These are phyloP conservation scores for Hyaloscypha variabilis DNA, from an alignment of 495 filamentous ascomycete genomes.

Conservation along the genomic window DNA sequence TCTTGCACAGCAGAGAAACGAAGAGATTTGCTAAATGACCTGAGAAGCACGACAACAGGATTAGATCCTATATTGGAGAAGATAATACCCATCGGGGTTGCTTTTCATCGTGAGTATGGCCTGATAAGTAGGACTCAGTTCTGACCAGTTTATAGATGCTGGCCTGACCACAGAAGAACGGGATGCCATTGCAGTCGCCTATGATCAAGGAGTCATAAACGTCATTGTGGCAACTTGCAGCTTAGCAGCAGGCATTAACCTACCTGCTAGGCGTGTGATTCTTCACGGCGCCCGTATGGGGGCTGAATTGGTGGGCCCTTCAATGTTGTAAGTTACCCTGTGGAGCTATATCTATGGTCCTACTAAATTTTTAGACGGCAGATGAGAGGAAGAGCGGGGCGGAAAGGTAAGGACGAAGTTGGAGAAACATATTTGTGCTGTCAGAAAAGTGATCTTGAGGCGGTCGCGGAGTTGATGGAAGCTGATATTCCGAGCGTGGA, in stretches of 20 bases:
- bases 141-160: constrained; percentile 51
- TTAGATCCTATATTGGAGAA: constrained; percentile 68
- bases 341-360: not conserved
- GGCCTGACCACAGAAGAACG: constrained; percentile 82
- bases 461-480: constrained; percentile 69
- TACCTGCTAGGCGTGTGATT: constrained; percentile 75
- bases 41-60: constrained; percentile 68
- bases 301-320: constrained; percentile 72
- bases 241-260: constrained; percentile 83
- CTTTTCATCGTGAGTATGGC: constrained; percentile 66
- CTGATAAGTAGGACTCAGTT: constrained; percentile 5
- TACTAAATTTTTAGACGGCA: constrained; percentile 58
- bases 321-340: constrained; percentile 63
- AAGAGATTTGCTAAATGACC: constrained; percentile 66
- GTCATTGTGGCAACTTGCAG: constrained; percentile 82
- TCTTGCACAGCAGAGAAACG: constrained; percentile 56
- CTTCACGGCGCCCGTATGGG: constrained; percentile 81
- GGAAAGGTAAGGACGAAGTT: constrained; percentile 80
- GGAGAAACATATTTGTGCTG: constrained; percentile 84
- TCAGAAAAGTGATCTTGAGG: constrained; percentile 67
- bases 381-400: constrained; percentile 82
- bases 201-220: constrained; percentile 69
- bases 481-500: constrained; percentile 72
- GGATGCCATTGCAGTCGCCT: constrained; percentile 72
- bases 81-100: constrained; percentile 67